phyloP scores from a whole-genome alignment of 192 early-diverging fungal species.

The Cladochytrium replicatum region DNA sequence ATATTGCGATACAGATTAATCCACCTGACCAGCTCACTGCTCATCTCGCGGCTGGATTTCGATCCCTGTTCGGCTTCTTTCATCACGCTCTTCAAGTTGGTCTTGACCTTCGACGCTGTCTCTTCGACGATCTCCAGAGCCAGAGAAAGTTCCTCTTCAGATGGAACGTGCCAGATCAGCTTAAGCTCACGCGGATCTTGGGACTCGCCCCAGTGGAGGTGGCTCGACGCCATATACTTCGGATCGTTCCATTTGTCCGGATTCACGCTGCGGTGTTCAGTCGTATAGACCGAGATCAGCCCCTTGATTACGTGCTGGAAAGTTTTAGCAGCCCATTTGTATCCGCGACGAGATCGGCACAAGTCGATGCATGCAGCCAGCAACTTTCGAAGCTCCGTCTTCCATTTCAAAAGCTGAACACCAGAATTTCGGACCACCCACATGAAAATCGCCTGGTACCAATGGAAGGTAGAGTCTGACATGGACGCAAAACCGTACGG shows the following conservation, averaged over 20 bases:
- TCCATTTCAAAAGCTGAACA: slow-evolving; percentile 35
- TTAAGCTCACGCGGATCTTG: slow-evolving; percentile 38
- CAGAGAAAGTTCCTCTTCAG: slow-evolving; percentile 51
- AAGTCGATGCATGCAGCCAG: slow-evolving; percentile 21
- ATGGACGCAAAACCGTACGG: slow-evolving; percentile 41
- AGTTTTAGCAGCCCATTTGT: slow-evolving; percentile 61
- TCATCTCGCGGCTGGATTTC: too few relatives aligned
- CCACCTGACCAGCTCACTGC: too few relatives aligned
- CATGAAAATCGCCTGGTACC: slow-evolving; percentile 59
- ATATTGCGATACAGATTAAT: too few relatives aligned
- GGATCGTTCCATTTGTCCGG: slow-evolving; percentile 44
- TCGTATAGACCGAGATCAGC: slow-evolving; percentile 42
- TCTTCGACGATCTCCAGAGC: slow-evolving; percentile 53
- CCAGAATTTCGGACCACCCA: slow-evolving; percentile 41
- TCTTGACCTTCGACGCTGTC: neutral
- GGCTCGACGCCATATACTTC: slow-evolving; percentile 54
- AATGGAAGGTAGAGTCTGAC: slow-evolving; percentile 63
- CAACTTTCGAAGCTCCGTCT: slow-evolving; percentile 15
- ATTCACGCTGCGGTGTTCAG: slow-evolving; percentile 46
- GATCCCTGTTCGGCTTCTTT: too few relatives aligned
- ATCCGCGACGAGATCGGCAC: slow-evolving; percentile 53
- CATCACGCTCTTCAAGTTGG: neutral
- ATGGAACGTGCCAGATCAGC: slow-evolving; percentile 73
- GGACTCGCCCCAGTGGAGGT: slow-evolving; percentile 68
- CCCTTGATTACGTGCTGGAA: slow-evolving; percentile 35